Base-by-base conservation (phyloP, 805 yeast genomes). In the Lipomyces starkeyi region DNA sequence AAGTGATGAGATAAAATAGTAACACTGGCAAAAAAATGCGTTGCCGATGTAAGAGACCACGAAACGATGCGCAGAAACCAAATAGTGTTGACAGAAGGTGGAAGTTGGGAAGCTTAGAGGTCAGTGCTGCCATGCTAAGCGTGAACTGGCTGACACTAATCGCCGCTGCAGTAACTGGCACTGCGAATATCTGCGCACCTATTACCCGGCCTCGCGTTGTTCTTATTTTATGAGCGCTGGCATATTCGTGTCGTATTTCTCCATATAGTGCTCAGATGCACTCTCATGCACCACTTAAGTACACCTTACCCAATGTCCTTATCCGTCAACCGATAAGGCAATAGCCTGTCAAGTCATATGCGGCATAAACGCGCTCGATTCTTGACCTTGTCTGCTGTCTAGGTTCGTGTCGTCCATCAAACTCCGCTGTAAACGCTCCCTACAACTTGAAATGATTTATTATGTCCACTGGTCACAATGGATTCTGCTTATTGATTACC, bases 301-400 rank as follows among this genome's bases (percentile, higher is more conserved):
- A 53, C 14, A 11, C 56, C 56, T 53, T 53, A 53, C 56, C 56
- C 56, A 53, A 53, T 53, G 56, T 53, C n/a, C 56, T 53, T 8
- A 53, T 53, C 54, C 25, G 34, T 25, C 32, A 5, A 17, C 20
- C 8, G 49, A 43, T 43, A 43, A 43, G 49, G 20, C 9, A 4
- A 14, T n/a, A n/a, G 3, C n/a, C 1, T 11, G n/a, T 2, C 20
- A 0, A 43, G 20, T 6, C n/a, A 43, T 43, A 43, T 43, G 20
- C 7, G 49, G 49, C 49, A 43, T 43, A 43, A 43, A 8, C 49
- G 11, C 11, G n/a, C 22, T 2, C 7, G 3, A 43, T 4, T n/a
- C 20, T 17, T 6, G 20, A n/a, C 3, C 9, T 43, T 17, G n/a
- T 17, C 49, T 2, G n/a, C 9, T 43, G 49, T 35, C 17, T 27